phyloP scores from a whole-genome alignment of 2,329 filamentous ascomycete genomes.

The Colletotrichum sp. region DNA sequence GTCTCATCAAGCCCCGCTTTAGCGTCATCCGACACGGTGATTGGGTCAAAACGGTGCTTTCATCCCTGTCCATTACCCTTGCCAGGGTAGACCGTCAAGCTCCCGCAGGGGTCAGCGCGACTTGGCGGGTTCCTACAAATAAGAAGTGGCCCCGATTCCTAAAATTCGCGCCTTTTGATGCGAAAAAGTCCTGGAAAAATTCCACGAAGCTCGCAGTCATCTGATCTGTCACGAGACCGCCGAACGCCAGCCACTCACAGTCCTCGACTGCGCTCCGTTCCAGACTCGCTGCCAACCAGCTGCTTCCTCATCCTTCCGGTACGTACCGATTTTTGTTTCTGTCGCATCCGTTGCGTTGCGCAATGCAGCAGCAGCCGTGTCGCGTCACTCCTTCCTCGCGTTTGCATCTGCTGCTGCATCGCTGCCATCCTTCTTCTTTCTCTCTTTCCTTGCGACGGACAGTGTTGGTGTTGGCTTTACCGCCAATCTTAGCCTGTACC shows the following conservation, averaged over 20 bases:
- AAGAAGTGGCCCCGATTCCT: slow-evolving; percentile 45
- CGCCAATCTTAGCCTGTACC: neutral
- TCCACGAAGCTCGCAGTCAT: slow-evolving; percentile 21
- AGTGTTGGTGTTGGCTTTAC: neutral
- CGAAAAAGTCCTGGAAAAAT: slow-evolving; percentile 19
- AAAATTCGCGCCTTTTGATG: slow-evolving; percentile 35
- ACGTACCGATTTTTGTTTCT: slow-evolving; percentile 20
- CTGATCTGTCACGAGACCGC: slow-evolving; percentile 21
- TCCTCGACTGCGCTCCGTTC: neutral
- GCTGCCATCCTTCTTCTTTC: neutral
- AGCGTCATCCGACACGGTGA: neutral
- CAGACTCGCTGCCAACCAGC: neutral
- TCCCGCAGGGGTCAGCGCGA: slow-evolving; percentile 12
- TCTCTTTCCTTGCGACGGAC: neutral
- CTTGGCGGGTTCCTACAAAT: slow-evolving; percentile 44
- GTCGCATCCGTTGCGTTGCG: neutral
- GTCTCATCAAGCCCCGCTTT: slow-evolving; percentile 13
- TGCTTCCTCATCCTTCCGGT: neutral
- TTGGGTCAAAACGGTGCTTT: neutral
- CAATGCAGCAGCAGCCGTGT: neutral
- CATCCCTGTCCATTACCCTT: slow-evolving; percentile 16
- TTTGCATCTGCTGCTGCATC: neutral
- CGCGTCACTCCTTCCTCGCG: neutral
- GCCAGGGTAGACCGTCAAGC: slow-evolving; percentile 11
- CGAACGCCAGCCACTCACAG: slow-evolving; percentile 5